A percentile compares a stretch with the other conserved stretches of the same genome.
Evolutionary conservation across 2,329 filamentous ascomycete species (phyloP).

Genomic region (Gaeumannomyces sp.): DNA sequence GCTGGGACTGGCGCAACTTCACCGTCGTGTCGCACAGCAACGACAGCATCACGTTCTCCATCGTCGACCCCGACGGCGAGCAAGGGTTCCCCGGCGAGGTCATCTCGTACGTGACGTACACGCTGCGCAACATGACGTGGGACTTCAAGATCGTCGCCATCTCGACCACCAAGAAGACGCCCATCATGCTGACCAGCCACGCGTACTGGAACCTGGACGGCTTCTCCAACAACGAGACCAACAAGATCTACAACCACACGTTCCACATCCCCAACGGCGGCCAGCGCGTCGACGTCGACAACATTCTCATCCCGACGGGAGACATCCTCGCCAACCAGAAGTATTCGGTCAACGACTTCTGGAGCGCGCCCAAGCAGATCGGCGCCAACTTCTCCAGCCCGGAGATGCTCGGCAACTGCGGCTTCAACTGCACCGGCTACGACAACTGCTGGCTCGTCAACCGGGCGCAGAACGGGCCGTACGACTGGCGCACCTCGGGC

Average conservation of each 20-base stretch:
- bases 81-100: slow-evolving; percentile 77
- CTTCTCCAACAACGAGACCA: slow-evolving; percentile 66
- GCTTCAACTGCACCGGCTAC: slow-evolving; percentile 76
- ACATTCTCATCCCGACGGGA: slow-evolving; percentile 68
- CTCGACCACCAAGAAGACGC: slow-evolving; percentile 67
- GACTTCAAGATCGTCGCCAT: slow-evolving; percentile 67
- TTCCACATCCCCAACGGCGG: slow-evolving; percentile 68
- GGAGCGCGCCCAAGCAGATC: slow-evolving; percentile 73
- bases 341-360: slow-evolving; percentile 73
- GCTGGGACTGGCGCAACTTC: slow-evolving; percentile 75
- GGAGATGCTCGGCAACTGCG: slow-evolving; percentile 67
- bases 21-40: slow-evolving; percentile 63
- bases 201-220: slow-evolving; percentile 81
- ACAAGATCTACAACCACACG: slow-evolving; percentile 61
- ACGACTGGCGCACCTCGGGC: slow-evolving; percentile 55
- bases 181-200: slow-evolving; percentile 72
- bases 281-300: slow-evolving; percentile 61
- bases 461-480: slow-evolving; percentile 48
- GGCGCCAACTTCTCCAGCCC: slow-evolving; percentile 59
- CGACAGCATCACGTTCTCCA: slow-evolving; percentile 66
- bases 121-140: slow-evolving; percentile 60
- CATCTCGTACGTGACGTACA: slow-evolving; percentile 68
- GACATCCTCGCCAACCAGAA: slow-evolving; percentile 63
- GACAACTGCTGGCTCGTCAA: slow-evolving; percentile 66
- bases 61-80: slow-evolving; percentile 66